Conservation (phyloP, 306 rosid genomes). For the Notholithocarpus densiflorus region DNA sequence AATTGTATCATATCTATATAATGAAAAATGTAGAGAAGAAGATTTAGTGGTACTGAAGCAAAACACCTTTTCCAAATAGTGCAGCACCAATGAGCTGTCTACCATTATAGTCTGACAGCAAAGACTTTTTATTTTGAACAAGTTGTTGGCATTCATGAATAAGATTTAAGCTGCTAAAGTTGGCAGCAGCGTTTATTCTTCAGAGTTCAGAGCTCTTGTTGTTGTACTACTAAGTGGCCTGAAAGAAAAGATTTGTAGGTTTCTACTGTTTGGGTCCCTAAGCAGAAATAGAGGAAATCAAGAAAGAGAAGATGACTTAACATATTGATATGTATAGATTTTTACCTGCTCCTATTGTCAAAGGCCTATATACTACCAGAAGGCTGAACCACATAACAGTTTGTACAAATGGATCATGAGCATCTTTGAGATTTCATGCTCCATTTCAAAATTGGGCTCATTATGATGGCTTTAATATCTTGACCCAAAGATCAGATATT, state of each 20-base stretch:
- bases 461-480: neutral
- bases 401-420: neutral
- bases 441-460: neutral
- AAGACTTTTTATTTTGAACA: neutral
- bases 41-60: neutral
- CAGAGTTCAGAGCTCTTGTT: neutral
- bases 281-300: neutral
- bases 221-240: neutral
- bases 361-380: neutral
- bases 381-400: neutral
- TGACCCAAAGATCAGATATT: neutral
- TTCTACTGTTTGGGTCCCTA: neutral
- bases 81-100: neutral
- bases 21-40: too few relatives aligned
- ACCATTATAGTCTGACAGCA: neutral
- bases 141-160: neutral
- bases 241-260: neutral
- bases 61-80: neutral
- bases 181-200: neutral
- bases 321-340: neutral
- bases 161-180: neutral
- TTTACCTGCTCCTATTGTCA: neutral
- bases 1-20: too few relatives aligned
- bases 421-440: neutral
- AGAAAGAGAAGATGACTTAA: neutral